Base-by-base conservation (phyloP, 345 rosid genomes). In the Sisymbrium altissimum region DNA sequence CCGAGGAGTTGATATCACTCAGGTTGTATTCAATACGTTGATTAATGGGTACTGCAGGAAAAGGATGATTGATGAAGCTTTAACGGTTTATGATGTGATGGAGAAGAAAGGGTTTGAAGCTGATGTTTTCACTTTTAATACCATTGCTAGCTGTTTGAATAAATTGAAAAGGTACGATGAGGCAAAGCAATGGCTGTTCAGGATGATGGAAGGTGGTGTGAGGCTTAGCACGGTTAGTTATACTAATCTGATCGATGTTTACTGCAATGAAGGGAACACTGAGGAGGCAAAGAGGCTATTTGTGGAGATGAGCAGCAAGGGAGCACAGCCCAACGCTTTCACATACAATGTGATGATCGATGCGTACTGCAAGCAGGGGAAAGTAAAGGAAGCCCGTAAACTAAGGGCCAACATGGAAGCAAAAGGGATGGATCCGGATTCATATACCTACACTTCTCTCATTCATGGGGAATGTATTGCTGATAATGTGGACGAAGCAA, bases 201-300 rank as follows among this genome's bases (percentile, higher is more conserved):
- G 67, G 57, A 86, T 91, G 91, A 69, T 76, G 38, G 96, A 88
- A 33, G 77, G 59, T 45, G 87, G 85, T 35, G 43, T 83, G 60
- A 70, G 48, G 44, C 85, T 83, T 60, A 91, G 84, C 79, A 81
- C 66, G 4, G 90, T 89, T 58, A 88, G 81, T 76, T 82, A 76
- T 66, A 86, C 95, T 40, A 91, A 84, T 61, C 71, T 94, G 81
- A 87, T 93, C 17, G 82, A 82, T 80, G 86, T 94, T 71, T 83
- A 80, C 74, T 86, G 93, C 82, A 91, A 86, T 75, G 92, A 94
- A 81, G 95, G 95, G 52, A 88, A 89, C 79, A 17, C 91, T 68
- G 86, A 75, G 73, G 97, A 87, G 80, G 97, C 95, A 41, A 83
- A 84, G 70, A 81, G 84, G 70, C 72, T 89, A 8, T 84, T 91